Evolutionary conservation across 73 alveolate species (phyloP), one percentile per base, ranked within the genome.

Genomic region (Uronychia setigera): DNA sequence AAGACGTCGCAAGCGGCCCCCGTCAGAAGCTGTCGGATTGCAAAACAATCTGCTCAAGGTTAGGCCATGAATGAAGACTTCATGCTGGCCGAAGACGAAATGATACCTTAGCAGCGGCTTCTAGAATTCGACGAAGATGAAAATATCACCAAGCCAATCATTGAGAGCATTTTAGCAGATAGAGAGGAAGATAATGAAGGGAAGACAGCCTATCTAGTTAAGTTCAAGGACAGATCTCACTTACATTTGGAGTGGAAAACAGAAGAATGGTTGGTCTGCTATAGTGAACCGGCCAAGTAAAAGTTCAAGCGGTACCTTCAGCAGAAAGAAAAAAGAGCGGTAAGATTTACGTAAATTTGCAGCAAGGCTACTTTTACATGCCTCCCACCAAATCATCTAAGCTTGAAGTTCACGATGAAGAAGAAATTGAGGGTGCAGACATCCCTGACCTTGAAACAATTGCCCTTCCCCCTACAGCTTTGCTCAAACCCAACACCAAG

Each of bases 171-270:
- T 35, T 58, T 80, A 26, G 80, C 80, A 31, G 46, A 27, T 30
- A 28, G 33, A 14, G 81, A 80, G 30, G 84, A 78, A 0, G 59
- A 58, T 57, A 46, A 19, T 46, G 19, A 46, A 11, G 67, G 19
- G n/a, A 46, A 46, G 19, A 46, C 67, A 19, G n/a, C 19, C 67
- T 90, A 57, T 57, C 59, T 90, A 30, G 91, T 86, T 57, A 91
- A 91, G 74, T 87, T 58, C 80, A 33, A 31, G 13, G 89, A 91
- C 60, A 60, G 35, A 87, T 93, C 97, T 1, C 82, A 91, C 82
- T 84, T 93, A 13, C 97, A 93, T 78, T 84, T 91, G 32, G 76
- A 79, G 80, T 93, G 97, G 97, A 87, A 88, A 80, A 79, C 90
- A 33, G 95, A 91, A 82, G 34, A 58, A 31, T 89, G 91, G 59